These are phyloP conservation scores for Coemansia sp. DNA, from an alignment of 192 early-diverging fungal genomes.

Conservation along the genomic window DNA sequence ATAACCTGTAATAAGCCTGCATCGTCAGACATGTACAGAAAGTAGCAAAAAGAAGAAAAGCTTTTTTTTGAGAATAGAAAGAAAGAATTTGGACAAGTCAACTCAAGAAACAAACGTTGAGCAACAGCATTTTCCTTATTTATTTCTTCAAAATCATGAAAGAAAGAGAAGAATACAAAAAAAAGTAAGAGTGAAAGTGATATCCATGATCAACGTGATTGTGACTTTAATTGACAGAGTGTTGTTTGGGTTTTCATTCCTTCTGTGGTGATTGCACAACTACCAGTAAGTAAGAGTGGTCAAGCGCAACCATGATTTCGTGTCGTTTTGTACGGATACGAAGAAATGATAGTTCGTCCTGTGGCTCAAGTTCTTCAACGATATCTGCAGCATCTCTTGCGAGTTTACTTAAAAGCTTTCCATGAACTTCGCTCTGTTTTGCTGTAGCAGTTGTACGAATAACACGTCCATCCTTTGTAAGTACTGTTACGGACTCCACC, in stretches of 20 bases:
- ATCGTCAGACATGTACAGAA: neutral
- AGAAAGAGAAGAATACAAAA: no score
- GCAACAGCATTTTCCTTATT: neutral
- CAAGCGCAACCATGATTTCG: conserved; percentile 95
- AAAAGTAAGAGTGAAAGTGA: no score
- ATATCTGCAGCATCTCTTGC: conserved; percentile 72
- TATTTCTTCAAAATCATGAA: neutral
- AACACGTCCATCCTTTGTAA: conserved; percentile 87
- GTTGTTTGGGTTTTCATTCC: conserved; percentile 9
- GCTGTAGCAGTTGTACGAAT: conserved; percentile 87
- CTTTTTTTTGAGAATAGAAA: conserved; percentile 1
- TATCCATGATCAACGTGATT: no score
- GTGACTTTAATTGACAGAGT: no score
- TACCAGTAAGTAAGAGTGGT: conserved; percentile 47
- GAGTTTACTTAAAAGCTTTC: conserved; percentile 80
- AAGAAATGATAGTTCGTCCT: conserved; percentile 94
- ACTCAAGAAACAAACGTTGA: neutral
- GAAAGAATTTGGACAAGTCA: conserved; percentile 1
- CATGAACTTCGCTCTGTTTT: conserved; percentile 77
- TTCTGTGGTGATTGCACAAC: conserved; percentile 48
- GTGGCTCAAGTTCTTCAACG: conserved; percentile 78
- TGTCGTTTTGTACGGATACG: conserved; percentile 92
- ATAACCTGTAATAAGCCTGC: neutral
- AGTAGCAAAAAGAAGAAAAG: neutral
- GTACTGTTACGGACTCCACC: conserved; percentile 87